Evolutionary conservation across 495 filamentous ascomycete species (phyloP).

Genomic region (Margaritispora aquatica): DNA sequence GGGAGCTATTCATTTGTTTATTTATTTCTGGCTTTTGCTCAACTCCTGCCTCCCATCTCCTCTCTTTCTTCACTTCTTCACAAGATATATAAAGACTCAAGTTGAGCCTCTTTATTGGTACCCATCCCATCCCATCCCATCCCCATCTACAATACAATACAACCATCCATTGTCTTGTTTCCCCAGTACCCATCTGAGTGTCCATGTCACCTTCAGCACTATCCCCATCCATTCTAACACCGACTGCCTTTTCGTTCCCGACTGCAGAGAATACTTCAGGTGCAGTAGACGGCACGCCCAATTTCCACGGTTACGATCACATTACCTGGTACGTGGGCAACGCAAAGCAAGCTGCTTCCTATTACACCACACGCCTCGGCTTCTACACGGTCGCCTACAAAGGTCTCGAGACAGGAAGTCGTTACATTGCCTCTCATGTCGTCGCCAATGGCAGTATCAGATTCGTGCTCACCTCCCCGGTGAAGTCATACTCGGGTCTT

Average conservation of each 20-base stretch:
- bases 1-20: not conserved
- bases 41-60: not conserved
- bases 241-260: conserved; percentile 33
- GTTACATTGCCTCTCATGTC: conserved; percentile 71
- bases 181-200: not conserved
- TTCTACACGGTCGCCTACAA: conserved; percentile 75
- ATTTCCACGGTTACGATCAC: conserved; percentile 70
- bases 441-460: conserved; percentile 69
- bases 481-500: conserved; percentile 46
- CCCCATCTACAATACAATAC: not conserved
- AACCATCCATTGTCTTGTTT: not conserved
- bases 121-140: no score
- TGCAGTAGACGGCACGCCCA: conserved; percentile 31
- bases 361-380: conserved; percentile 79
- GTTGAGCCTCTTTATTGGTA: not conserved
- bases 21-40: not conserved
- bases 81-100: not conserved
- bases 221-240: conserved; percentile 42
- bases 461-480: conserved; percentile 79
- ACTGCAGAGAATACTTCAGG: conserved; percentile 30
- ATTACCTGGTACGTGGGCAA: conserved; percentile 94
- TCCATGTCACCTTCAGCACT: conserved; percentile 69
- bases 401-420: conserved; percentile 80
- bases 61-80: not conserved
- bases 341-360: conserved; percentile 85